Conservation (phyloP, 768 basidiomycete species). For the Lactarius tabidus region DNA sequence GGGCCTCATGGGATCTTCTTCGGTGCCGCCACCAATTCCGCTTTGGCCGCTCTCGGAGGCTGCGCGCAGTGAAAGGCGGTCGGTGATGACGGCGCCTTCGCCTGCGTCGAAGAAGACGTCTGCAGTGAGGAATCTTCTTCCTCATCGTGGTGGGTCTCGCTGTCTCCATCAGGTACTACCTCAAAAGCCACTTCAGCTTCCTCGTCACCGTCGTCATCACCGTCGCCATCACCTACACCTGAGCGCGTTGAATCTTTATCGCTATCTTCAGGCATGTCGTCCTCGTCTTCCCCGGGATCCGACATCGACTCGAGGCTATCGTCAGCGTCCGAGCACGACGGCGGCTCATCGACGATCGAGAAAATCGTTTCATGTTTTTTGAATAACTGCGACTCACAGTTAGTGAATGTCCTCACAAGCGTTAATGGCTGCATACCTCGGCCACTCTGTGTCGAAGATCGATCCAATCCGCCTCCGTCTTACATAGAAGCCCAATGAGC, state of each 20-base stretch:
- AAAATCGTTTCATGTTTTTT: conserved; percentile 70
- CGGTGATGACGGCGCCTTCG: conserved; percentile 31
- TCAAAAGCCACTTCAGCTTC: too few species aligned
- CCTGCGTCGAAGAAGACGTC: conserved; percentile 54
- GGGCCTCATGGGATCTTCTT: conserved; percentile 68
- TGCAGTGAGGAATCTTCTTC: conserved; percentile 36
- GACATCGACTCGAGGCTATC: conserved; percentile 78
- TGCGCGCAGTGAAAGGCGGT: conserved; percentile 40
- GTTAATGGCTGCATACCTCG: conserved; percentile 56
- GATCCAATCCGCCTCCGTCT: conserved; percentile 82
- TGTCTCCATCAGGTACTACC: too few species aligned
- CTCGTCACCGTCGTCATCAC: too few species aligned
- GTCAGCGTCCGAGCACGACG: conserved; percentile 76
- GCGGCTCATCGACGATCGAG: conserved; percentile 75
- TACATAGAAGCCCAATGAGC: conserved; percentile 89
- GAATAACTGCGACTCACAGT: conserved; percentile 38
- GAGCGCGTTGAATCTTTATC: conserved; percentile 36
- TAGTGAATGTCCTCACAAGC: conserved; percentile 1
- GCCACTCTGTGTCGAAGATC: conserved; percentile 70
- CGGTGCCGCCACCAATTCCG: conserved; percentile 63
- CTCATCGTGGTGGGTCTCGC: conserved; percentile 30
- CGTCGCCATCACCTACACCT: too few species aligned
- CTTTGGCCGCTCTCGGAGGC: conserved; percentile 40
- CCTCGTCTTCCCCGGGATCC: too few species aligned
- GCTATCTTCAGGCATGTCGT: conserved; percentile 50